A percentile compares a stretch with the other conserved stretches of the same genome.
phyloP scores from a whole-genome alignment of 2,329 filamentous ascomycete species.

The Calonectria hongkongensis region DNA sequence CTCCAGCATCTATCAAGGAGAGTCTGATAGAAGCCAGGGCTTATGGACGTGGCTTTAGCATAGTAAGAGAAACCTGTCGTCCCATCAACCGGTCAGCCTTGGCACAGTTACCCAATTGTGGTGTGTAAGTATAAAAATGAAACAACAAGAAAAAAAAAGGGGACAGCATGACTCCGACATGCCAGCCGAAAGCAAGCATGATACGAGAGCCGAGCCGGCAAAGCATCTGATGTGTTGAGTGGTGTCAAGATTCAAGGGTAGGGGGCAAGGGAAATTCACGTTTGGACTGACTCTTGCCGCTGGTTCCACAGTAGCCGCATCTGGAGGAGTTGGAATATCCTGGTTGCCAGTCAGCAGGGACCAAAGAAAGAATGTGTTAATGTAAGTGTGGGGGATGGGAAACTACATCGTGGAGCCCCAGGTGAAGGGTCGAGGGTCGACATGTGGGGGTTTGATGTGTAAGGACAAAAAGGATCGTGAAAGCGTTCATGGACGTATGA shows the following conservation, averaged over 20 bases:
- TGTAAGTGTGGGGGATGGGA: slow-evolving; percentile 51
- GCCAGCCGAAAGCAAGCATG: slow-evolving; percentile 36
- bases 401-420: slow-evolving; percentile 36
- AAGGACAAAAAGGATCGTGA: slow-evolving; percentile 18
- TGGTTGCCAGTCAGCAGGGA: slow-evolving; percentile 54
- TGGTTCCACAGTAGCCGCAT: slow-evolving; percentile 72
- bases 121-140: slow-evolving; percentile 24
- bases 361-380: slow-evolving; percentile 37
- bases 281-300: slow-evolving; percentile 71
- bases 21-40: slow-evolving; percentile 80
- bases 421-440: slow-evolving; percentile 37
- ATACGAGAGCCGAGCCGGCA: slow-evolving; percentile 27
- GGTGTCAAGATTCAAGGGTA: slow-evolving; percentile 39
- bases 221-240: slow-evolving; percentile 31
- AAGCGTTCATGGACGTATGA: slow-evolving; percentile 6
- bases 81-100: slow-evolving; percentile 51
- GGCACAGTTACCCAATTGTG: slow-evolving; percentile 26
- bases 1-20: slow-evolving; percentile 87
- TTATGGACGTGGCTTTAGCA: slow-evolving; percentile 76
- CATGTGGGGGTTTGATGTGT: slow-evolving; percentile 40
- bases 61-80: slow-evolving; percentile 83
- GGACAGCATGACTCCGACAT: slow-evolving; percentile 17
- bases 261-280: slow-evolving; percentile 56
- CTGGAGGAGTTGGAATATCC: slow-evolving; percentile 71
- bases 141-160: not conserved